Base-by-base conservation (phyloP, 2,329 filamentous ascomycete species). In the Knoxdaviesia capensis region DNA sequence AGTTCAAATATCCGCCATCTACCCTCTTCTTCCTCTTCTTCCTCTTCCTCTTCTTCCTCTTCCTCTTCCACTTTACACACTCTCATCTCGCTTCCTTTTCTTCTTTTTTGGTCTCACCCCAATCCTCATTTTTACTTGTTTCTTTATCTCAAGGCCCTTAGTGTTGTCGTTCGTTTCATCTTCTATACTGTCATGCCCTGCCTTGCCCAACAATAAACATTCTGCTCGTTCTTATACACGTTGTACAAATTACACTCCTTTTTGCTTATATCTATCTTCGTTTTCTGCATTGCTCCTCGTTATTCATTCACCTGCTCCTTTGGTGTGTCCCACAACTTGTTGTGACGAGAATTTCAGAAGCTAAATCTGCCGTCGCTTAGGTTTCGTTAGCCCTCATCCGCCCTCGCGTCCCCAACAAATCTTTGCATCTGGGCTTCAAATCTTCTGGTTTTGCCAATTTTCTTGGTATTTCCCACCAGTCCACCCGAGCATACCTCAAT, bases 1-100 rank as follows among this genome's bases (percentile, higher is more conserved):
- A 11, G 30, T 29, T 30, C 11, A 31, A 40, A n/a, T n/a, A 30
- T 35, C 34, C 34, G 7, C 39, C 35, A 34, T 7, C 11, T 33
- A 30, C 10, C 10, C 30, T 39, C n/a, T 8, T 40, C n/a, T 10
- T 40, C 31, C 6, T 40, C 31, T 34, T 41, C 11, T 31, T 41
- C 11, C 32, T 31, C n/a, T n/a, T 7, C 32, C 30, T 11, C 10
- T 31, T 39, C n/a, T 8, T 34, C 29, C 38, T 32, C 39, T 31
- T 31, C 9, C 31, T 20, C 37, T 7, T 9, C n/a, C 29, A 7
- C 6, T 36, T 10, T 10, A 9, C 32, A 8, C 28, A 30, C 11
- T 38, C 9, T 32, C 33, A 28, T 34, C 44, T 38, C 34, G 39
- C 39, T 41, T 33, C 36, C 35, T 39, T 41, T 43, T 36, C 40